These are phyloP conservation scores for Lagenidium giganteum DNA, from an alignment of 352 stramenopile species.

Conservation along the genomic window DNA sequence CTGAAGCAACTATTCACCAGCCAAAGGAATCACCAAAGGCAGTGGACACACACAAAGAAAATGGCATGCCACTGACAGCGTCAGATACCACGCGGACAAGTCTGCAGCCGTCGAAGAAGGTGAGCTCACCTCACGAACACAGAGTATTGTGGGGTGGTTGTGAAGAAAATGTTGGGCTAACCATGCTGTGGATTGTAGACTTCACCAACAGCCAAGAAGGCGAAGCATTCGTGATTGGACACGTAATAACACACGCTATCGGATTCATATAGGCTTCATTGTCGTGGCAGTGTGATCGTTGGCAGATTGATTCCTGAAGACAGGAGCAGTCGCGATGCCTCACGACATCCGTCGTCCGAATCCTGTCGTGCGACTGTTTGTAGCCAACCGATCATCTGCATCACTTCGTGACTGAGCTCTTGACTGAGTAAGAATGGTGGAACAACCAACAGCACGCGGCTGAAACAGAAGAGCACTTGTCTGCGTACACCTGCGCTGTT, in stretches of 20 bases:
- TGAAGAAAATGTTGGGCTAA: no score
- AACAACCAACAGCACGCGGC: slow-evolving; percentile 59
- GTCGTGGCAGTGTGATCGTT: slow-evolving; percentile 17
- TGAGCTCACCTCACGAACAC: no score
- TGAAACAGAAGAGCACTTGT: slow-evolving; percentile 70
- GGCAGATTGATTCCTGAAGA: slow-evolving; percentile 36
- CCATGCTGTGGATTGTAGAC: slow-evolving; percentile 1
- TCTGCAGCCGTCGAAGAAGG: no score
- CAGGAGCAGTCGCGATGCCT: slow-evolving; percentile 48
- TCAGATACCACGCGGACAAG: no score
- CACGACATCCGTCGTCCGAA: slow-evolving; percentile 61
- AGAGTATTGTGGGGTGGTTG: no score
- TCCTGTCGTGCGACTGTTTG: slow-evolving; percentile 35
- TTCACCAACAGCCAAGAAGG: slow-evolving; percentile 8
- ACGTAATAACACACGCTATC: neutral
- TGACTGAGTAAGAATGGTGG: slow-evolving; percentile 48
- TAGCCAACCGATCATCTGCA: slow-evolving; percentile 50
- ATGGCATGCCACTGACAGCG: no score
- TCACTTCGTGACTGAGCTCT: slow-evolving; percentile 40
- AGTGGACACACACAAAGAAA: no score
- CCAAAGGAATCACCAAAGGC: no score
- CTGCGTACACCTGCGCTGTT: slow-evolving; percentile 48
- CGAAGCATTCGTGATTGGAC: slow-evolving; percentile 4
- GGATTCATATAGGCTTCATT: neutral
- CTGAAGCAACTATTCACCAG: no score